Evolutionary conservation across 129 eudicot species (phyloP).

Genomic region (Artemisia argyi): DNA sequence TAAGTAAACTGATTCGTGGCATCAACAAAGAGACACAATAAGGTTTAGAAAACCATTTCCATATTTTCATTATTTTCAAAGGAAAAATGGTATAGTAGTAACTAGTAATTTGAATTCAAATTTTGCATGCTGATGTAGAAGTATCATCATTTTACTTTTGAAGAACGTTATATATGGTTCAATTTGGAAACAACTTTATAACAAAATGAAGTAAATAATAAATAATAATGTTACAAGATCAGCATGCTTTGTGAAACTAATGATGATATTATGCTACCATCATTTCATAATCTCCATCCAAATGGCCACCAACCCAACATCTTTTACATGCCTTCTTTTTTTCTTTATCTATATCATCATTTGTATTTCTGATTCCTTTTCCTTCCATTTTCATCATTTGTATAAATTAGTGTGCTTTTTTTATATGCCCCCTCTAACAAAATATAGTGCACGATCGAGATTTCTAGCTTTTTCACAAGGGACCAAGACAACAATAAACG

Average conservation of each 20-base stretch:
- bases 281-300: constrained; percentile 29
- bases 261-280: constrained; percentile 28
- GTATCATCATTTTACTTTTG: constrained; percentile 5
- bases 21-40: background rate
- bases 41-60: background rate
- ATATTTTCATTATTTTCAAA: background rate
- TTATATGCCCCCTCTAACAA: too few relatives aligned
- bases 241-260: constrained; percentile 38
- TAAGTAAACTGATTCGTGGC: too few relatives aligned
- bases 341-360: constrained; percentile 12
- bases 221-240: constrained; percentile 24
- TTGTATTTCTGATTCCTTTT: constrained; percentile 4
- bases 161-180: constrained; percentile 4
- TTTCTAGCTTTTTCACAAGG: too few relatives aligned
- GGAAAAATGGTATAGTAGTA: background rate
- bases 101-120: constrained; percentile 10
- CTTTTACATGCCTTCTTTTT: constrained; percentile 17
- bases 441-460: too few relatives aligned
- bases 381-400: background rate
- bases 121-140: background rate
- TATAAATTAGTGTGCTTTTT: background rate
- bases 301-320: constrained; percentile 32
- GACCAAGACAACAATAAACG: too few relatives aligned
- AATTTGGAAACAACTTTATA: constrained; percentile 3
- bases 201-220: constrained; percentile 12